These are phyloP conservation scores for Aspergillus persii DNA, from an alignment of 2,329 filamentous ascomycete genomes.

Conservation along the genomic window DNA sequence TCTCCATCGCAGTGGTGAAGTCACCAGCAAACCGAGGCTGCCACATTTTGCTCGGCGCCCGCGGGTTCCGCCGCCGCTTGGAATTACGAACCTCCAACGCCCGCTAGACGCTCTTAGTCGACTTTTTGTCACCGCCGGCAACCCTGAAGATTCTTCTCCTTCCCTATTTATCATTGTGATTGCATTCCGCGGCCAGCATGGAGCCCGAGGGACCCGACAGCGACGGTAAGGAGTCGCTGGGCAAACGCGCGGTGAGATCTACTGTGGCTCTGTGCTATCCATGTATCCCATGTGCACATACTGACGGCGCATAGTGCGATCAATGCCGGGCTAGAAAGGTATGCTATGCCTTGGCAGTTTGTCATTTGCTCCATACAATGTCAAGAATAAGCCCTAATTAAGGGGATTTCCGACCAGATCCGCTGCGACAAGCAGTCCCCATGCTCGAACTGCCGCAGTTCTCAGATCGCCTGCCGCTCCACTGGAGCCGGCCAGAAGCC, in stretches of 20 bases:
- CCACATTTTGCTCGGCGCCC: constrained; percentile 11
- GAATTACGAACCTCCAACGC: neutral
- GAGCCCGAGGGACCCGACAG: constrained; percentile 31
- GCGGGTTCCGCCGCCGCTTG: constrained; percentile 15
- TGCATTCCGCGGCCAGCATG: constrained; percentile 17
- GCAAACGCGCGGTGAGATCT: constrained; percentile 30
- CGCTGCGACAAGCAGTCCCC: constrained; percentile 43
- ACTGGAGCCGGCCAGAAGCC: constrained; percentile 36
- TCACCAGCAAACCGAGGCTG: neutral
- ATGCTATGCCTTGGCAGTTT: neutral
- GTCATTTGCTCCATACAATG: neutral
- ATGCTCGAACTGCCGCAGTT: constrained; percentile 42
- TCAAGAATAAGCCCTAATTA: neutral
- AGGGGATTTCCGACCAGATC: constrained; percentile 28
- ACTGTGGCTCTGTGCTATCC: neutral
- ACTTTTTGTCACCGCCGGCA: neutral
- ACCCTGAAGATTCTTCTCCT: neutral
- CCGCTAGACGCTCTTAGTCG: neutral
- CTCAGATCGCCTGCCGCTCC: constrained; percentile 37
- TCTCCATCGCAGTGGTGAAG: neutral
- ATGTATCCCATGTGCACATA: neutral
- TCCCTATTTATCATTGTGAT: neutral
- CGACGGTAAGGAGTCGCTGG: constrained; percentile 20
- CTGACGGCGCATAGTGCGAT: constrained; percentile 28
- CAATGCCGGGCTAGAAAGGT: constrained; percentile 37